Evolutionary conservation across 2,329 filamentous ascomycete genomes (phyloP).

Genomic region (Onygenales sp.): DNA sequence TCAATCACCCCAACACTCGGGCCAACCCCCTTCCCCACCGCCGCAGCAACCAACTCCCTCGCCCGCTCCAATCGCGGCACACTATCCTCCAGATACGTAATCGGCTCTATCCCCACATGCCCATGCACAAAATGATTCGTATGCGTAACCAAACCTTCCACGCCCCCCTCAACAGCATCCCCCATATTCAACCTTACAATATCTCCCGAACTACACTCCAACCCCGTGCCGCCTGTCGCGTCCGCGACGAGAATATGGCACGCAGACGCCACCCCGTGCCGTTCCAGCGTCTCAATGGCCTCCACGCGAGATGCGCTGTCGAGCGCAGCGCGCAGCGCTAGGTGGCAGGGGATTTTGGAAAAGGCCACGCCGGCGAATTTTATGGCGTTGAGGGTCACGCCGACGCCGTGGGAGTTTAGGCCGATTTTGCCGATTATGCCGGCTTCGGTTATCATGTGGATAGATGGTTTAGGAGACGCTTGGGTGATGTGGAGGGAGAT

Average conservation of each 20-base stretch:
- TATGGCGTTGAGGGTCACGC: constrained; percentile 49
- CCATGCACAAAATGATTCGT: constrained; percentile 22
- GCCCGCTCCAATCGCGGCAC: constrained; percentile 19
- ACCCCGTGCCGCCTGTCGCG: constrained; percentile 33
- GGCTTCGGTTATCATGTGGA: constrained; percentile 48
- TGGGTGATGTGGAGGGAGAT: constrained; percentile 38
- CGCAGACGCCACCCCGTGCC: constrained; percentile 41
- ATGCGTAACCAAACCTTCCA: constrained; percentile 14
- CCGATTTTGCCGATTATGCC: constrained; percentile 52
- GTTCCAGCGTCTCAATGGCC: constrained; percentile 36
- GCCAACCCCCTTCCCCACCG: constrained; percentile 9
- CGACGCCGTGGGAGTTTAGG: constrained; percentile 45
- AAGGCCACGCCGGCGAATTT: constrained; percentile 40
- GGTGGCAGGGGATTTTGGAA: constrained; percentile 43
- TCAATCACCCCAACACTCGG: constrained; percentile 12
- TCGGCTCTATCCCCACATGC: constrained; percentile 11
- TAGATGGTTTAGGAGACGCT: constrained; percentile 25
- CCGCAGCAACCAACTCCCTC: constrained; percentile 15
- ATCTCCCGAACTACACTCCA: constrained; percentile 38
- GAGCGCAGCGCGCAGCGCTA: constrained; percentile 45
- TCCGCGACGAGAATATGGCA: constrained; percentile 49
- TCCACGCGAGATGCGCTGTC: constrained; percentile 37
- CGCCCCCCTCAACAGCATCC: constrained; percentile 5
- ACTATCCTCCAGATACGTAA: constrained; percentile 16
- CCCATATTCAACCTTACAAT: constrained; percentile 9